phyloP scores from a whole-genome alignment of 1,284 basidiomycete species.

The Volvariella surrecta region DNA sequence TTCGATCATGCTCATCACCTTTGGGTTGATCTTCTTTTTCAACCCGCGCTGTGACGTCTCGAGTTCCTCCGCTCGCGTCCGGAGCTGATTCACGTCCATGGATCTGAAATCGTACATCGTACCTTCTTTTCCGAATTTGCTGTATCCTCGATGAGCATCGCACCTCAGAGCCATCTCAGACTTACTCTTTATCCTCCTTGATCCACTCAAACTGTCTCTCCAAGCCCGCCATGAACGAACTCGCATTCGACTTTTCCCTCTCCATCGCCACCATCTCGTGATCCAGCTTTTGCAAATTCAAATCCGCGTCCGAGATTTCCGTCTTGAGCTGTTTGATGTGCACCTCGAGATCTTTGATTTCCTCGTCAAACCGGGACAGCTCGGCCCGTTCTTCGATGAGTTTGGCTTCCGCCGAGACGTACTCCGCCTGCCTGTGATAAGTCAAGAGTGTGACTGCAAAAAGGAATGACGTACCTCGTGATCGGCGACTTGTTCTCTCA shows the following conservation, averaged over 20 bases:
- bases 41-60: slow-evolving; percentile 78
- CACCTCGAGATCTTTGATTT: slow-evolving; percentile 76
- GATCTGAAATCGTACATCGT: slow-evolving; percentile 79
- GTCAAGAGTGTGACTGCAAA: not conserved
- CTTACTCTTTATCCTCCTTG: slow-evolving; percentile 74
- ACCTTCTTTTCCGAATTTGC: slow-evolving; percentile 77
- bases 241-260: slow-evolving; percentile 45
- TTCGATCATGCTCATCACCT: slow-evolving; percentile 96
- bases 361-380: slow-evolving; percentile 81
- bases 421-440: slow-evolving; percentile 38
- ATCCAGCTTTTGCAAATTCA: slow-evolving; percentile 53
- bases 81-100: slow-evolving; percentile 61
- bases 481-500: slow-evolving; percentile 44
- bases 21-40: slow-evolving; percentile 94
- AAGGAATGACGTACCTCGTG: slow-evolving; percentile 36
- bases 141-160: slow-evolving; percentile 22
- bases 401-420: slow-evolving; percentile 59
- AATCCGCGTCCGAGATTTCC: slow-evolving; percentile 64
- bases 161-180: slow-evolving; percentile 12
- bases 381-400: slow-evolving; percentile 80
- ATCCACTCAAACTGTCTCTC: slow-evolving; percentile 92
- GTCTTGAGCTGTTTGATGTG: slow-evolving; percentile 80
- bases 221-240: slow-evolving; percentile 43
- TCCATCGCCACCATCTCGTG: slow-evolving; percentile 40
- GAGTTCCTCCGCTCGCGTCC: slow-evolving; percentile 68